Conservation (phyloP, 306 rosid species). For the Quillaja saponaria region DNA sequence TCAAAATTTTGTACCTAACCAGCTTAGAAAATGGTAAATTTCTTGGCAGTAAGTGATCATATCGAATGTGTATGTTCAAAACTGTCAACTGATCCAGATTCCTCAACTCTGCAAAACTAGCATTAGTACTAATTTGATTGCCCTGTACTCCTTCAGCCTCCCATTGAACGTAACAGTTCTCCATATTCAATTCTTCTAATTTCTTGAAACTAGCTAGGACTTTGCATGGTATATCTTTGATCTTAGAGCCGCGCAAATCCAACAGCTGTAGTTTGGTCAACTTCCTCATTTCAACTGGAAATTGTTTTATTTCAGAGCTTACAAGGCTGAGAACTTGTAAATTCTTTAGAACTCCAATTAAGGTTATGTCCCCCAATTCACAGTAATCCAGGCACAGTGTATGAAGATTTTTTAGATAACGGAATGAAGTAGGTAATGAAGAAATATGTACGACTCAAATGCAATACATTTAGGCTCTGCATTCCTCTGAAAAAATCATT, state of each 20-base stretch:
- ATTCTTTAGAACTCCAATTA: neutral
- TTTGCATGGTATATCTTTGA: constrained; percentile 27
- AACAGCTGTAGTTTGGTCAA: constrained; percentile 4
- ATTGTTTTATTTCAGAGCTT: neutral
- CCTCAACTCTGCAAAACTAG: neutral
- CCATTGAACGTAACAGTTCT: constrained; percentile 25
- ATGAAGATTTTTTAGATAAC: neutral
- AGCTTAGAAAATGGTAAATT: constrained; percentile 1
- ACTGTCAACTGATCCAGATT: too few relatives aligned
- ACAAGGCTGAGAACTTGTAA: neutral
- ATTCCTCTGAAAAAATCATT: constrained; percentile 4
- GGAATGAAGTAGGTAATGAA: neutral
- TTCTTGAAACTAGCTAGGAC: constrained; percentile 28
- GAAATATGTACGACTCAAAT: neutral
- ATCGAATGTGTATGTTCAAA: constrained; percentile 22
- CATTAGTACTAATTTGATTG: constrained; percentile 23
- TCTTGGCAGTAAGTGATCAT: constrained; percentile 12
- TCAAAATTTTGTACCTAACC: constrained; percentile 14
- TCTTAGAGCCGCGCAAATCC: constrained; percentile 25
- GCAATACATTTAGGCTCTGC: constrained; percentile 16
- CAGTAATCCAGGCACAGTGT: neutral
- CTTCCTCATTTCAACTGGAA: neutral
- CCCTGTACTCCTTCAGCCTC: neutral
- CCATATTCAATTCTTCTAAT: constrained; percentile 32
- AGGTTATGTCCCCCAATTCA: neutral